phyloP scores from a whole-genome alignment of 208 protist genomes.

The Naegleria gruberi region DNA sequence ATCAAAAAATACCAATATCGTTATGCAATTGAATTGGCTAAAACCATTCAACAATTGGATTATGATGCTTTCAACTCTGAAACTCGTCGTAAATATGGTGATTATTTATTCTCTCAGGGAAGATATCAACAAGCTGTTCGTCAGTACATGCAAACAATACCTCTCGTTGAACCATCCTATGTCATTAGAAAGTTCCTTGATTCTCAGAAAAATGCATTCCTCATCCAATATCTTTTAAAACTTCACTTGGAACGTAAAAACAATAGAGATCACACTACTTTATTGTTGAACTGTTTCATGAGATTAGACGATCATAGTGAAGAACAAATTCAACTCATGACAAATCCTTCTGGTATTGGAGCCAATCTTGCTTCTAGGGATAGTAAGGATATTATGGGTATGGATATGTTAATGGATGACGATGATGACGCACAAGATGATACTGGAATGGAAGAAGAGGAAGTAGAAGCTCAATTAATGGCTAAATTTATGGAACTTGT shows the following conservation, averaged over 20 bases:
- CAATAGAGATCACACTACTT: constrained; percentile 86
- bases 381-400: constrained; percentile 17
- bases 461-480: not conserved
- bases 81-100: constrained; percentile 80
- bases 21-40: constrained; percentile 78
- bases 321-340: constrained; percentile 30
- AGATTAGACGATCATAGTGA: constrained; percentile 58
- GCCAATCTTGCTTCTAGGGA: constrained; percentile 50
- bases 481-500: constrained; percentile 38
- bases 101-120: constrained; percentile 75
- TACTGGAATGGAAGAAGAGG: not conserved
- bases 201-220: constrained; percentile 73
- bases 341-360: constrained; percentile 37
- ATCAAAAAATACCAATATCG: constrained; percentile 85
- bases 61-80: constrained; percentile 36
- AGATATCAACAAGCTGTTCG: constrained; percentile 68
- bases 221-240: constrained; percentile 73
- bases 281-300: constrained; percentile 92
- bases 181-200: constrained; percentile 91
- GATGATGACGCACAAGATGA: not conserved
- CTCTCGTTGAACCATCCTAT: constrained; percentile 86
- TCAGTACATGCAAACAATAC: constrained; percentile 86
- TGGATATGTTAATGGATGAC: constrained; percentile 55
- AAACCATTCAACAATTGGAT: constrained; percentile 26
- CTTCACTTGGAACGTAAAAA: not conserved